Evolutionary conservation across 345 rosid species (phyloP), one percentile per base, ranked within the genome.

Genomic region (Bruguiera sexangula): DNA sequence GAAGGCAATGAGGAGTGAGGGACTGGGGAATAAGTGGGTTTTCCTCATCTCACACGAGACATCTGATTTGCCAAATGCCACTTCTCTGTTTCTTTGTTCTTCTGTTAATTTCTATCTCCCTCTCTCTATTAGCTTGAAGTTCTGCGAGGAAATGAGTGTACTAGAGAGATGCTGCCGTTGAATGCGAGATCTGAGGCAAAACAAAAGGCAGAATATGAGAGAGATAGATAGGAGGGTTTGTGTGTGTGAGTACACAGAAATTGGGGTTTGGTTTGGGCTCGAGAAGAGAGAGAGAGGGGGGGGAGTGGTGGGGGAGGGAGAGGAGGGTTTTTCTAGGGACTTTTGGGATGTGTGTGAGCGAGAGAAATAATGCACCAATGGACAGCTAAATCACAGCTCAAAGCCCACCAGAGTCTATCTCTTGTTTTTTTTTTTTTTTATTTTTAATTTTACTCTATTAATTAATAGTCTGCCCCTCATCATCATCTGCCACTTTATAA

Each of bases 311-410:
- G 34, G 31, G 46, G 6, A 18, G 32, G 52, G 29, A 3, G 31
- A 21, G 3, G 80, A 34, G 82, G 80, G 51, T 69, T 76, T 80
- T 80, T 81, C 71, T 73, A 72, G 78, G 81, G 76, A 68, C 66
- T 77, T 66, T 73, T 73, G 86, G 67, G 82, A 50, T 43, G 79
- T 67, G 79, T 65, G 70, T 15, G 75, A 52, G 74, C 57, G 64
- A 30, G 59, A 22, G 76, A 69, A 79, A 73, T 80, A 78, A 77
- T 80, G 56, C 72, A 78, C 65, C 69, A 60, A 60, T 62, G 68
- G 91, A 87, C 95, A 90, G 88, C 98, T 88, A 87, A 75, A 87
- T 72, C 91, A 92, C 96, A 90, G 95, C 98, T 88, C 94, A 86
- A 86, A 75, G 51, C 83, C 88, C 84, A 81, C 84, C 85, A 72